Evolutionary conservation across 345 rosid species (phyloP).

Genomic region (Alliaria petiolata): DNA sequence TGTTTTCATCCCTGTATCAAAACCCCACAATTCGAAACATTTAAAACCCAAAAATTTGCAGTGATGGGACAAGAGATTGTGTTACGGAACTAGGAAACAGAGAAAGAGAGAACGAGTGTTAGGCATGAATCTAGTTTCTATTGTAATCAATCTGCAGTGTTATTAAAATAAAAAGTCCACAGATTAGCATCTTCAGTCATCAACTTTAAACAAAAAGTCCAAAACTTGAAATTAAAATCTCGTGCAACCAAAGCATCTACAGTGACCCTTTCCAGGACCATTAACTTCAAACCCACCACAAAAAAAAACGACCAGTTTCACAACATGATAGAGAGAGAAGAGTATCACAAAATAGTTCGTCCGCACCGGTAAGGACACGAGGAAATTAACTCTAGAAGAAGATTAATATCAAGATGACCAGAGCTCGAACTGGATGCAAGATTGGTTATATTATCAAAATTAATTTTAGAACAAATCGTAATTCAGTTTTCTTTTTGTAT

Average conservation of each 20-base stretch:
- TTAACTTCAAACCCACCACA: not conserved
- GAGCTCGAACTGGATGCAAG: not conserved
- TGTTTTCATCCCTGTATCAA: constrained; percentile 39
- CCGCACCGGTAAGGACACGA: not conserved
- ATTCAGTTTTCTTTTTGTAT: too few species aligned
- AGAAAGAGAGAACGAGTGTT: not conserved
- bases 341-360: not conserved
- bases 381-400: not conserved
- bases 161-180: not conserved
- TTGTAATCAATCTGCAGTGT: not conserved
- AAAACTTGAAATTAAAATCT: not conserved
- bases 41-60: not conserved
- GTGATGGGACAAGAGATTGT: not conserved
- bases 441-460: not conserved
- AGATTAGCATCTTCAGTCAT: constrained; percentile 4
- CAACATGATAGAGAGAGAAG: too few species aligned
- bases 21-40: not conserved
- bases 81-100: not conserved
- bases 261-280: constrained; percentile 14
- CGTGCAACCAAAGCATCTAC: constrained; percentile 6
- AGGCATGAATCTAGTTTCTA: not conserved
- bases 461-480: not conserved
- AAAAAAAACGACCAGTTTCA: too few species aligned
- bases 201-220: constrained; percentile 1
- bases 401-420: not conserved